phyloP scores from a whole-genome alignment of 306 rosid genomes.

The Quercus variabilis region DNA sequence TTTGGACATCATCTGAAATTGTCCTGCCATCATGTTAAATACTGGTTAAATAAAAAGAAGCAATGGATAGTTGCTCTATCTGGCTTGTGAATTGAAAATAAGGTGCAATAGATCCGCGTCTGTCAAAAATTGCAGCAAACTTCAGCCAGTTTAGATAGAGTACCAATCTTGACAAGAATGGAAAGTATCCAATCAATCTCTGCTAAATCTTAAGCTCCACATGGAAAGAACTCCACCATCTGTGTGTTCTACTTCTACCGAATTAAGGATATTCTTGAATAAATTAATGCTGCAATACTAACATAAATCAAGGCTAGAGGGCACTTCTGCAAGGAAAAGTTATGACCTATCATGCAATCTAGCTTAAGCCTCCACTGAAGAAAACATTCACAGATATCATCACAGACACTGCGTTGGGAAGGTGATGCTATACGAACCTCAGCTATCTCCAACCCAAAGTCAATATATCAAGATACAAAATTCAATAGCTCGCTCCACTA shows the following conservation, averaged over 20 bases:
- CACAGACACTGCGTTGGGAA: background rate
- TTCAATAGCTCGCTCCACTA: constrained; percentile 17
- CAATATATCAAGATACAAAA: constrained; percentile 1
- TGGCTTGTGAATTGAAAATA: background rate
- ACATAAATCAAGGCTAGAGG: constrained; percentile 4
- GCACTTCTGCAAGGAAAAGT: constrained; percentile 1
- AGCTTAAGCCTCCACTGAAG: constrained; percentile 2
- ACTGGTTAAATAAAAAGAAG: background rate
- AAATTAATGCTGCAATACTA: background rate
- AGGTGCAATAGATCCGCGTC: background rate
- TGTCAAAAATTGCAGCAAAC: background rate
- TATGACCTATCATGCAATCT: constrained; percentile 8
- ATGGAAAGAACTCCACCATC: background rate
- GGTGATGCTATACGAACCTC: constrained; percentile 1
- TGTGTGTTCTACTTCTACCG: background rate
- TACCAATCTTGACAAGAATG: background rate
- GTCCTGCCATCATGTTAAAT: background rate
- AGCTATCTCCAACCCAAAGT: constrained; percentile 18
- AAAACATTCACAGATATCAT: constrained; percentile 11
- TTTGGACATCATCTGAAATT: background rate
- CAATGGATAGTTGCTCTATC: background rate
- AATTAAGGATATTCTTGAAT: background rate
- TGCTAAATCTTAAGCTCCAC: constrained; percentile 1
- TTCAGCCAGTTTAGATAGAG: background rate
- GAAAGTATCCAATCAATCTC: background rate